These are phyloP conservation scores for Beauveria scarabaeidicola DNA, from an alignment of 2,329 filamentous ascomycete genomes.

Conservation along the genomic window DNA sequence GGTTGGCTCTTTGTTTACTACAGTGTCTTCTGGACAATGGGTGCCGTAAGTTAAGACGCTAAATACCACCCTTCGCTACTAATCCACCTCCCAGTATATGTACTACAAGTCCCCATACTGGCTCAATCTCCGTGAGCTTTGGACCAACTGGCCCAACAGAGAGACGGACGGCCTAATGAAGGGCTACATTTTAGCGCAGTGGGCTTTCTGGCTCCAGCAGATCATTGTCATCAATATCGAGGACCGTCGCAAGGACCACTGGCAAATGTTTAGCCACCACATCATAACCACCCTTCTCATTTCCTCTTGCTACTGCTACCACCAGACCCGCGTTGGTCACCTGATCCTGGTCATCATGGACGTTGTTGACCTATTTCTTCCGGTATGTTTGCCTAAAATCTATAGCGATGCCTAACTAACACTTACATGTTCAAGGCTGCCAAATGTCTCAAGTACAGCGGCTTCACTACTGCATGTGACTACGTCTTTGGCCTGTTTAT, in stretches of 20 bases:
- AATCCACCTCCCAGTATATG: conserved; percentile 53
- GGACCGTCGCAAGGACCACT: conserved; percentile 86
- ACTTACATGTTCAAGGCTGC: conserved; percentile 49
- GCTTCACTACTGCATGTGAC: conserved; percentile 69
- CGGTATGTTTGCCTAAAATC: conserved; percentile 46
- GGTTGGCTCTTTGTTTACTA: conserved; percentile 87
- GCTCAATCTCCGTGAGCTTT: conserved; percentile 68
- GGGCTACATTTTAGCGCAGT: conserved; percentile 82
- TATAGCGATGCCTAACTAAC: not conserved
- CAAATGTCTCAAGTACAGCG: conserved; percentile 88
- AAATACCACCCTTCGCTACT: not conserved
- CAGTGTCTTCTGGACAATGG: conserved; percentile 69
- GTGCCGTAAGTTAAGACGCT: conserved; percentile 57
- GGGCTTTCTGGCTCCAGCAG: conserved; percentile 90
- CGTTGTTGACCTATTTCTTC: conserved; percentile 78
- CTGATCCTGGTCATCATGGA: conserved; percentile 91
- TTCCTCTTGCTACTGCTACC: conserved; percentile 74
- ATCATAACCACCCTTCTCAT: conserved; percentile 80
- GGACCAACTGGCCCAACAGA: conserved; percentile 75
- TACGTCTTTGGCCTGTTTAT: conserved; percentile 79
- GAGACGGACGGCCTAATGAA: conserved; percentile 70
- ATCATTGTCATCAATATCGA: conserved; percentile 92
- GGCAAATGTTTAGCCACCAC: conserved; percentile 94
- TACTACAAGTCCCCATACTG: conserved; percentile 71
- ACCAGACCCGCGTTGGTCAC: conserved; percentile 79